Percentiles rank a stretch among this genome's conserved stretches.
Conservation (phyloP, 2,329 filamentous ascomycete genomes). For the Venturia oleaginea region DNA sequence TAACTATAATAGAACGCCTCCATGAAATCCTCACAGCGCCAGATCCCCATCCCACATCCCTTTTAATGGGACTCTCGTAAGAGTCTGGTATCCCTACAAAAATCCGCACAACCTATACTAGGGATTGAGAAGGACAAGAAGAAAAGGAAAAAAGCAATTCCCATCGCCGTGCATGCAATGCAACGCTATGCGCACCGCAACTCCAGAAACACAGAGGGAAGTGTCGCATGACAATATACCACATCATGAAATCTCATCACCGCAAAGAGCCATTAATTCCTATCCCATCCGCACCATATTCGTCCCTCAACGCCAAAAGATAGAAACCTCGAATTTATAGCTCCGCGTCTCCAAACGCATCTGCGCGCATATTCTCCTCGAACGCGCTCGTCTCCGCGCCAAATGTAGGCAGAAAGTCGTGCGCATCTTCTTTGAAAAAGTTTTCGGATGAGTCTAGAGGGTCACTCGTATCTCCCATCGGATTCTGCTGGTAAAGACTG, state of each 20-base stretch:
- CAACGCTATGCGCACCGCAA: background rate
- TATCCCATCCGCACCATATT: background rate
- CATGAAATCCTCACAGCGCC: background rate
- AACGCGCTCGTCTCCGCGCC: constrained; percentile 1
- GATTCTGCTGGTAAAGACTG: background rate
- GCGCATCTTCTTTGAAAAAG: background rate
- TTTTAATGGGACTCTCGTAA: background rate
- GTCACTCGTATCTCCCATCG: background rate
- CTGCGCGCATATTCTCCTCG: background rate
- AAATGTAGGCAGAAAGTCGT: background rate
- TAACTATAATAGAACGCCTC: background rate
- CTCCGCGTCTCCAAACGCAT: constrained; percentile 1
- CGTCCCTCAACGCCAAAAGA: background rate
- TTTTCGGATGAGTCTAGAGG: background rate
- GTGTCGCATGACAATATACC: background rate
- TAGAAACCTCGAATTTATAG: background rate
- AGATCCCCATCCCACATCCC: background rate
- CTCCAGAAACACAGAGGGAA: background rate
- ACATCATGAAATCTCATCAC: background rate
- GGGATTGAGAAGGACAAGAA: background rate
- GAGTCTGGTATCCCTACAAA: background rate
- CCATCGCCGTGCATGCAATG: background rate
- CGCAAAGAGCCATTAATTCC: background rate
- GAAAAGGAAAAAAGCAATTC: background rate
- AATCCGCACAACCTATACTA: background rate